Evolutionary conservation across 2,329 filamentous ascomycete species (phyloP), one percentile per base, ranked within the genome.

Genomic region (Aplosporella prunicola): DNA sequence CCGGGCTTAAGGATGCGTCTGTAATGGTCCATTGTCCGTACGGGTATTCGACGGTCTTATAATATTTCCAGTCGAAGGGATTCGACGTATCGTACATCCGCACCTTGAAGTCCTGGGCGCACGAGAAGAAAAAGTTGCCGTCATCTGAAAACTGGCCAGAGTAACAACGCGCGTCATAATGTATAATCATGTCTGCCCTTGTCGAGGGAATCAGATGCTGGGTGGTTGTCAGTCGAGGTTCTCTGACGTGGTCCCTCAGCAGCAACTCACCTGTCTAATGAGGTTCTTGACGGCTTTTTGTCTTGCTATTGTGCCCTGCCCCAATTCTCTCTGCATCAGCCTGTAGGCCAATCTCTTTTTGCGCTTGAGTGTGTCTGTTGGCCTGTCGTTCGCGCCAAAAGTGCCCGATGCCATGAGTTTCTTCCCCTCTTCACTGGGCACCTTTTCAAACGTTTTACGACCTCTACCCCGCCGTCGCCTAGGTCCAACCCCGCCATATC

Each of bases 11-110:
- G 0, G 84, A 83, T 2, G 89, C 88, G 60, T 98, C 91, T 10
- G 91, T 96, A 46, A 98, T 80, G 1, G 89, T 96, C 91, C 91
- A 98, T 50, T 85, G 80, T 2, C 88, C 91, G 47, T 79, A 83
- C 1, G 86, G 86, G 58, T 91, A 94, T 18, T 70, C 66, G 5
- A 87, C 84, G 0, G 83, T 89, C 62, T 95, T 96, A 68, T 95
- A 95, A 58, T 94, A 88, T 56, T 81, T 82, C 91, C 91, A 98
- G 46, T 87, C 75, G 60, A 91, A 93, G 0, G 89, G 87, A 49
- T 95, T 94, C 2, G 84, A 88, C 0, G 91, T 96, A 58, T 96
- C 89, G 61, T 96, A 98, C 84, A 98, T 88, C 36, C 88, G 81
- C 8, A 98, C 87, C 48, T 78, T 82, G 64, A 94, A 94, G 60